A percentile compares a stretch with the other conserved stretches of the same genome.
These are phyloP conservation scores for Priceomyces castillae DNA, from an alignment of 805 yeast genomes.

Conservation along the genomic window DNA sequence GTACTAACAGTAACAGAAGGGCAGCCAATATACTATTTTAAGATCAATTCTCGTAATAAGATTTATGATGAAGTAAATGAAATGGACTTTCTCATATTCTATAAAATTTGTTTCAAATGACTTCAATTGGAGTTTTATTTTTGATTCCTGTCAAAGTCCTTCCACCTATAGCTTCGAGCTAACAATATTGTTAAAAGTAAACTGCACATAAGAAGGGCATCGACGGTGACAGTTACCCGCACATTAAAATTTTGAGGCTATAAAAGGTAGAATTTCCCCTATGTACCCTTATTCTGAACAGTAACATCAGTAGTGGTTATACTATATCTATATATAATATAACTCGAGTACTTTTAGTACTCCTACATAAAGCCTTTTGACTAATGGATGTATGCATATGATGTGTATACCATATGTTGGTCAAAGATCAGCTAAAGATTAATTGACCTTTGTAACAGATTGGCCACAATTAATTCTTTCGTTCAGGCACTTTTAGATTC, in stretches of 20 bases:
- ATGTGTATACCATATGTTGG: slow-evolving; percentile 5
- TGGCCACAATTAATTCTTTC: slow-evolving; percentile 71
- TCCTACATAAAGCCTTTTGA: slow-evolving; percentile 8
- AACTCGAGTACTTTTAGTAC: slow-evolving; percentile 38
- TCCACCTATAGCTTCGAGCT: too few species aligned
- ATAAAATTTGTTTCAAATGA: too few species aligned
- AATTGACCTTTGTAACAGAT: slow-evolving; percentile 72
- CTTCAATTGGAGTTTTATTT: too few species aligned
- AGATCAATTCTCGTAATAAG: too few species aligned
- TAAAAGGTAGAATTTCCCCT: slow-evolving; percentile 28
- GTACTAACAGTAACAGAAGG: too few species aligned
- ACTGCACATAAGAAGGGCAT: too few species aligned
- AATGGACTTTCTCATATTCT: too few species aligned
- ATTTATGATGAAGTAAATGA: too few species aligned
- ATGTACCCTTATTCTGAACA: slow-evolving; percentile 30
- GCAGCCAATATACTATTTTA: too few species aligned
- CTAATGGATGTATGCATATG: slow-evolving; percentile 2
- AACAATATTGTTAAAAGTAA: too few species aligned
- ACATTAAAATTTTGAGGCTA: slow-evolving; percentile 12
- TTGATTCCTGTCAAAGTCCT: too few species aligned
- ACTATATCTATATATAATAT: slow-evolving; percentile 66
- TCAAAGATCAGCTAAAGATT: slow-evolving; percentile 59
- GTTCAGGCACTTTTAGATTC: slow-evolving; percentile 70
- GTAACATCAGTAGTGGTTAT: slow-evolving; percentile 79
- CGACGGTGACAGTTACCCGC: slow-evolving; percentile 2